These are phyloP conservation scores for Pharnaceum exiguum DNA, from an alignment of 148 eudicot genomes.

Conservation along the genomic window DNA sequence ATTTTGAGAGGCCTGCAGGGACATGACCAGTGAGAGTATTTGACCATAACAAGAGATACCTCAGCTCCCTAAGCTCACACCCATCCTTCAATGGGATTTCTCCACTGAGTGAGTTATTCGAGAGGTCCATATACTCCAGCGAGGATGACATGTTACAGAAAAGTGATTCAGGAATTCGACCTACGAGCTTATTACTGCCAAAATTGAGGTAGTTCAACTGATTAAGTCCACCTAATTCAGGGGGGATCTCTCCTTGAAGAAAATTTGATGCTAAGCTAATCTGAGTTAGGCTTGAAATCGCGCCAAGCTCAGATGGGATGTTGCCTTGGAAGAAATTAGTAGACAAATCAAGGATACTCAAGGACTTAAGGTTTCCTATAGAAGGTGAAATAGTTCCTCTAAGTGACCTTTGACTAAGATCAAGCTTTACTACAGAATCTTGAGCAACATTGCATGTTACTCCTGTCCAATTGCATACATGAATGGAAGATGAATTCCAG, in stretches of 20 bases:
- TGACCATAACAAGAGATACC: constrained; percentile 73
- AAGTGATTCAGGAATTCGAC: constrained; percentile 48
- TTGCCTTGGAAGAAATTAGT: constrained; percentile 53
- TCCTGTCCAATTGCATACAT: constrained; percentile 70
- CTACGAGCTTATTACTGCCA: constrained; percentile 56
- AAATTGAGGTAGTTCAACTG: constrained; percentile 50
- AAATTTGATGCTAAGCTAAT: constrained; percentile 64
- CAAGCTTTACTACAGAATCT: constrained; percentile 48
- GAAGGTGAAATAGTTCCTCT: constrained; percentile 61
- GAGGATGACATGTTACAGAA: constrained; percentile 47
- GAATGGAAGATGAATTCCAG: constrained; percentile 47
- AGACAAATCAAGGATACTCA: constrained; percentile 54
- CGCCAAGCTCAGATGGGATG: constrained; percentile 59
- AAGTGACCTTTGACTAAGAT: constrained; percentile 40
- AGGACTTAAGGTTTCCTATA: constrained; percentile 43
- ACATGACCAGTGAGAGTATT: constrained; percentile 49
- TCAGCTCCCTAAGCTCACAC: constrained; percentile 49
- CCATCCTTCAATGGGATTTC: constrained; percentile 48
- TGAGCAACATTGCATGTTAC: constrained; percentile 34
- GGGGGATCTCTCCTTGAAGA: constrained; percentile 54
- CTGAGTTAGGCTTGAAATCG: constrained; percentile 40
- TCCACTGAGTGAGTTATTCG: constrained; percentile 72
- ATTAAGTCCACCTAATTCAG: constrained; percentile 44
- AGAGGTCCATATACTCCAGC: constrained; percentile 71
- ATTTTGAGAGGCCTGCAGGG: constrained; percentile 55